phyloP scores from a whole-genome alignment of 495 filamentous ascomycete genomes.

The Talaromyces nanjingensis region DNA sequence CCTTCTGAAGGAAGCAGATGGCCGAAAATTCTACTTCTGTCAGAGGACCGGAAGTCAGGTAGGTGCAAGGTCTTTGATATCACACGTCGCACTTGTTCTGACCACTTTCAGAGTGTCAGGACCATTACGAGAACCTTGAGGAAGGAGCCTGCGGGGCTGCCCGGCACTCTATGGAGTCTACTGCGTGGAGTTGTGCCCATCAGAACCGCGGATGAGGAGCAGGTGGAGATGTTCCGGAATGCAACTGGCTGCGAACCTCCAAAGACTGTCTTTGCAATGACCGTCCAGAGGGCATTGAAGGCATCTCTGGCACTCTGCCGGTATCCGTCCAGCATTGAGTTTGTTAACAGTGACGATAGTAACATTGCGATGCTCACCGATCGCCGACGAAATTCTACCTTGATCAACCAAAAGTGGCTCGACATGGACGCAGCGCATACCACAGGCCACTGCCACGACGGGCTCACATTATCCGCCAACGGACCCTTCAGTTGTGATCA shows the following conservation, averaged over 20 bases:
- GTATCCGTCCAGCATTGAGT: background rate
- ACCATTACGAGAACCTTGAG: conserved; percentile 13
- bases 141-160: conserved; percentile 11
- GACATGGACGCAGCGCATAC: background rate
- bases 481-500: background rate
- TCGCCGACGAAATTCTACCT: background rate
- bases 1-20: background rate
- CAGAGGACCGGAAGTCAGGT: background rate
- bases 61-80: background rate
- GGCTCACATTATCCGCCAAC: background rate
- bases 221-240: conserved; percentile 2
- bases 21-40: conserved; percentile 5
- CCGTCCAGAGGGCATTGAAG: background rate
- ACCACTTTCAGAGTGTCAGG: conserved; percentile 12
- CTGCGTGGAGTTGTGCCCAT: background rate
- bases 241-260: background rate
- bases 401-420: background rate
- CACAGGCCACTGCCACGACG: background rate
- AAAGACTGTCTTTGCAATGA: conserved; percentile 4
- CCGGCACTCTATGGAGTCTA: conserved; percentile 8
- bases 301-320: background rate
- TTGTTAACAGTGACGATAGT: background rate
- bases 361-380: background rate
- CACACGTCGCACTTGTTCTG: too few relatives aligned
- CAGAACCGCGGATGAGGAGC: conserved; percentile 9